A percentile compares a stretch with the other conserved stretches of the same genome.
Evolutionary conservation across 2,329 filamentous ascomycete species (phyloP).

Genomic region (Colletotrichum graminicola): DNA sequence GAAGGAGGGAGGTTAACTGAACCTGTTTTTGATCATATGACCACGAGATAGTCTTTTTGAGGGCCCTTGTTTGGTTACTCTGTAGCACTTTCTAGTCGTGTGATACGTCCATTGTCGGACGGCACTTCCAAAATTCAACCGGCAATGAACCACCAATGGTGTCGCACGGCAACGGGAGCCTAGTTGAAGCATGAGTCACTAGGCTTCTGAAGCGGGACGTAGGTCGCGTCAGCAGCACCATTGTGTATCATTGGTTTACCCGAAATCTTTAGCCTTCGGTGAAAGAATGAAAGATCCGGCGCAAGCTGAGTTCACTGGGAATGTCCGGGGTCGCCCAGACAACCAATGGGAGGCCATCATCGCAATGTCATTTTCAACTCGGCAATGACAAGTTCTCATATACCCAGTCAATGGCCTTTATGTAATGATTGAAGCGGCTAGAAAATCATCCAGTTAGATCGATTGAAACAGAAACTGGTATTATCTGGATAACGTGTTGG

Average conservation of each 20-base stretch:
- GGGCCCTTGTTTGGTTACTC: not conserved
- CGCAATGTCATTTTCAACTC: not conserved
- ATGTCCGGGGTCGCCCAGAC: accelerated
- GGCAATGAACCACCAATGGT: not conserved
- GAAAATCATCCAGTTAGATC: too few species aligned
- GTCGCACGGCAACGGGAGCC: not conserved
- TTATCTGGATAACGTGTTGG: too few species aligned
- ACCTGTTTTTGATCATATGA: not conserved
- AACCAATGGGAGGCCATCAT: not conserved
- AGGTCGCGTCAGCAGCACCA: not conserved
- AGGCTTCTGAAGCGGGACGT: too few species aligned
- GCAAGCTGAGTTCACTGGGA: not conserved
- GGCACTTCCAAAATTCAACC: accelerated
- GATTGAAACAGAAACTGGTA: too few species aligned
- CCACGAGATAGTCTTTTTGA: not conserved
- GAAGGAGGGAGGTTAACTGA: not conserved
- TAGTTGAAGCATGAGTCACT: not conserved
- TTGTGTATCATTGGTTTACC: accelerated
- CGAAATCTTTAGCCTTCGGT: not conserved
- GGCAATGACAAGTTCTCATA: not conserved
- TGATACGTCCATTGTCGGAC: not conserved
- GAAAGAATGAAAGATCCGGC: not conserved
- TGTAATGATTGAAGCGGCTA: too few species aligned
- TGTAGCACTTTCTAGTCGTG: not conserved
- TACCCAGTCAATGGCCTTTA: not conserved